Percentiles rank a stretch among this genome's conserved stretches.
phyloP scores from a whole-genome alignment of 2,329 filamentous ascomycete species.

The Neofusicoccum cordaticola region DNA sequence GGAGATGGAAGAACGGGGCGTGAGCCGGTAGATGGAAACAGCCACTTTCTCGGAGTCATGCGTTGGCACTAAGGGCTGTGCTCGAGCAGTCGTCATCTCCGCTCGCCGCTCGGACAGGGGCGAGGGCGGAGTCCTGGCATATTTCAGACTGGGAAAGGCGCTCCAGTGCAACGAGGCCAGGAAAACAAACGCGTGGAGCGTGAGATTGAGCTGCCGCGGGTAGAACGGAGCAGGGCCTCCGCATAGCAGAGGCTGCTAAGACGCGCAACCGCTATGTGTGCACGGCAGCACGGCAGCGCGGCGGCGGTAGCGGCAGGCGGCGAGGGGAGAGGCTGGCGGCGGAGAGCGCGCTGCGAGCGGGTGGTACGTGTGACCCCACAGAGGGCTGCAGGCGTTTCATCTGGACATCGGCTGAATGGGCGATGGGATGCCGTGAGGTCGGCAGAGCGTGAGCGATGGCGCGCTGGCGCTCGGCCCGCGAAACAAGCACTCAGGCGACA shows the following conservation, averaged over 20 bases:
- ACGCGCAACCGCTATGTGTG: not conserved
- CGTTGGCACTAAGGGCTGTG: not conserved
- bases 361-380: not conserved
- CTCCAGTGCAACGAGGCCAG: not conserved
- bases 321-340: not conserved
- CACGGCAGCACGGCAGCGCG: not conserved
- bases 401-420: not conserved
- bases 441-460: not conserved
- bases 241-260: not conserved
- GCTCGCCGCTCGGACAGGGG: not conserved
- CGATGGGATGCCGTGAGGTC: not conserved
- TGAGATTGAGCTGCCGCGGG: not conserved
- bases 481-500: not conserved
- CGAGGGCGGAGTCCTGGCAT: not conserved
- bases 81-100: not conserved
- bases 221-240: not conserved
- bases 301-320: not conserved
- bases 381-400: not conserved
- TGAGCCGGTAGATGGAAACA: not conserved
- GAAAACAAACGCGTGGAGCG: not conserved
- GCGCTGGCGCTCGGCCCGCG: not conserved
- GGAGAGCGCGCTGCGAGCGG: not conserved
- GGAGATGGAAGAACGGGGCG: not conserved
- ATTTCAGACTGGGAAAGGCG: not conserved
- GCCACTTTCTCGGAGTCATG: not conserved